Percentiles rank a stretch among this genome's conserved stretches.
Conservation (phyloP, 371 early-diverging fungal genomes). For the Haplosporangium sp. region DNA sequence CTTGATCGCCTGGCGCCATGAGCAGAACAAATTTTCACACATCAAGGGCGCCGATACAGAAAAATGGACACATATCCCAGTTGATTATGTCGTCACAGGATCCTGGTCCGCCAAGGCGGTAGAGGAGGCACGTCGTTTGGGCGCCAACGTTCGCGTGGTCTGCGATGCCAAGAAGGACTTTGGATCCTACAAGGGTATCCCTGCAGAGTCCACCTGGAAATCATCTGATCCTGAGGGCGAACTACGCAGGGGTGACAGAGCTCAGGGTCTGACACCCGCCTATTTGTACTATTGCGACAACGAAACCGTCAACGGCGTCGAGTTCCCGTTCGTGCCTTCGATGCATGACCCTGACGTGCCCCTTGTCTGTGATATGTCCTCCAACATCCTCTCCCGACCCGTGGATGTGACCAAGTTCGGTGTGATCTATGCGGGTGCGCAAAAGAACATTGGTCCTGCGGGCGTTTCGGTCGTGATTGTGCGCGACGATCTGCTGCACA, state of each 20-base stretch:
- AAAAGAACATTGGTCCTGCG: slow-evolving; percentile 97
- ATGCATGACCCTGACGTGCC: slow-evolving; percentile 76
- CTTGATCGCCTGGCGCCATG: slow-evolving; percentile 76
- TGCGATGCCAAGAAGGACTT: slow-evolving; percentile 67
- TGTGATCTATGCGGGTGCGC: slow-evolving; percentile 94
- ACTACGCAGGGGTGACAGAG: slow-evolving; percentile 42
- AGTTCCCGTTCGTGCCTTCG: slow-evolving; percentile 73
- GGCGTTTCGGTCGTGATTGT: slow-evolving; percentile 94
- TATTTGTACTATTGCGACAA: slow-evolving; percentile 97
- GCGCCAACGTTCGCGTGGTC: slow-evolving; percentile 73
- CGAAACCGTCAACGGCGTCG: slow-evolving; percentile 97
- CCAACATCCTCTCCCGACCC: slow-evolving; percentile 90
- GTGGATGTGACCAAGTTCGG: slow-evolving; percentile 88
- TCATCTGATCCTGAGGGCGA: slow-evolving; percentile 69
- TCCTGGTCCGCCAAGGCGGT: slow-evolving; percentile 92
- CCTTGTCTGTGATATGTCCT: slow-evolving; percentile 94
- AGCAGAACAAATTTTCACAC: slow-evolving; percentile 49
- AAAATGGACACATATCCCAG: slow-evolving; percentile 57
- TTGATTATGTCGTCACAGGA: slow-evolving; percentile 95
- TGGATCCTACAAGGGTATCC: slow-evolving; percentile 67
- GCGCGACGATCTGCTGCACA: slow-evolving; percentile 85
- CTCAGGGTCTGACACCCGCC: slow-evolving; percentile 60
- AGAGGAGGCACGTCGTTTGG: slow-evolving; percentile 86
- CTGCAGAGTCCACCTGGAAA: slow-evolving; percentile 73
- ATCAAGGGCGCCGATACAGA: slow-evolving; percentile 19